Evolutionary conservation across 140 eudicot genomes (phyloP).

Genomic region (Flaveria floridana): DNA sequence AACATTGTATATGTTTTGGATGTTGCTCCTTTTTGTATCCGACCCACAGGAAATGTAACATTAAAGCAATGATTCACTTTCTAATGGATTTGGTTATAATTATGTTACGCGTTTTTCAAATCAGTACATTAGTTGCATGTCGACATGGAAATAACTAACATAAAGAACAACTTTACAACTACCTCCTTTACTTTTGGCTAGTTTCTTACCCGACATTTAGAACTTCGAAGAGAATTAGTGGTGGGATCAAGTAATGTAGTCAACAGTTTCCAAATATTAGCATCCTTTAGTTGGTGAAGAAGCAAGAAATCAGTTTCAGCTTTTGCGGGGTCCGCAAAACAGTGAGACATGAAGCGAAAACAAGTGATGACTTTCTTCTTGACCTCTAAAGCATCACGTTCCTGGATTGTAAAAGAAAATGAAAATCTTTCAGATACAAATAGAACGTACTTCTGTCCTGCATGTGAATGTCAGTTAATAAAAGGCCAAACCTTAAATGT

Average conservation of each 20-base stretch:
- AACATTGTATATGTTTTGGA: not conserved
- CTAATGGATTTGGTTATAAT: not conserved
- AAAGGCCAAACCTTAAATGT: constrained; percentile 55
- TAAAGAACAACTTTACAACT: constrained; percentile 1
- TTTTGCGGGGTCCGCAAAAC: constrained; percentile 69
- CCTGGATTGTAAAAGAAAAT: constrained; percentile 43
- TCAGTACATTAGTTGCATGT: not conserved
- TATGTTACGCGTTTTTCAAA: not conserved
- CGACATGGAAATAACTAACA: not conserved
- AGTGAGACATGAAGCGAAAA: constrained; percentile 80
- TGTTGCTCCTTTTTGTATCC: not conserved
- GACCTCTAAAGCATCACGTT: constrained; percentile 56
- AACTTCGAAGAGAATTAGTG: constrained; percentile 54
- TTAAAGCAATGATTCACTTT: not conserved
- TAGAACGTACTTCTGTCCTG: not conserved
- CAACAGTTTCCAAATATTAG: constrained; percentile 74
- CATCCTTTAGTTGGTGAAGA: constrained; percentile 87
- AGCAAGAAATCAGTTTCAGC: constrained; percentile 75
- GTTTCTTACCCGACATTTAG: constrained; percentile 53
- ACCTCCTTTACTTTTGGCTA: not conserved
- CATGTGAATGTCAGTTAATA: constrained; percentile 11
- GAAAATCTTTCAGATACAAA: constrained; percentile 5
- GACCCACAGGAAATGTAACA: not conserved
- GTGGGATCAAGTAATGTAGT: constrained; percentile 63
- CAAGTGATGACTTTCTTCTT: constrained; percentile 57